Evolutionary conservation across 345 rosid species (phyloP).

Genomic region (Gossypium mustelinum): DNA sequence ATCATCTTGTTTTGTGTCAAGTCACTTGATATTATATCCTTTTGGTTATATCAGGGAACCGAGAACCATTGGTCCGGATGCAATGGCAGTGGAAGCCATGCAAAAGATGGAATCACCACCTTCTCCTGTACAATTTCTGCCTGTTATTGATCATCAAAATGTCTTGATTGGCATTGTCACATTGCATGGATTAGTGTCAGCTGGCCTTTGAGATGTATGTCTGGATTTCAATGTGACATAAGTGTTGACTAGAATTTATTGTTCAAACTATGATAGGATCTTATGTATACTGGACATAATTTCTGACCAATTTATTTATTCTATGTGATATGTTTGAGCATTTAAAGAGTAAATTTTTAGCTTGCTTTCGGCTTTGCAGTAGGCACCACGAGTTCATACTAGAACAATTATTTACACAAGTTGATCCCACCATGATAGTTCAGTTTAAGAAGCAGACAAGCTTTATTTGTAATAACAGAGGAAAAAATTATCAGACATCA

Average conservation of each 20-base stretch:
- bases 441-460: no score
- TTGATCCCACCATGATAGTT: no score
- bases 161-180: conserved; percentile 81
- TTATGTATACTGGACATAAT: no score
- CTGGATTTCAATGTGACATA: background rate
- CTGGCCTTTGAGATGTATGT: conserved; percentile 54
- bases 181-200: conserved; percentile 91
- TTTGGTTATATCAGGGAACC: conserved; percentile 57
- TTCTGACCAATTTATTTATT: background rate
- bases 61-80: conserved; percentile 72
- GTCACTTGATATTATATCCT: background rate
- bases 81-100: conserved; percentile 99
- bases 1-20: background rate
- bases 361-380: background rate
- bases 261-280: background rate
- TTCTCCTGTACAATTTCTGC: conserved; percentile 91
- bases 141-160: conserved; percentile 59
- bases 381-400: no score
- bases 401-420: no score
- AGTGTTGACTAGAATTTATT: background rate
- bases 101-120: conserved; percentile 97
- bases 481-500: no score
- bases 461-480: no score
- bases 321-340: background rate
- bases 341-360: no score